Conservation (phyloP, 305 asterid genomes). For the Vinca major region DNA sequence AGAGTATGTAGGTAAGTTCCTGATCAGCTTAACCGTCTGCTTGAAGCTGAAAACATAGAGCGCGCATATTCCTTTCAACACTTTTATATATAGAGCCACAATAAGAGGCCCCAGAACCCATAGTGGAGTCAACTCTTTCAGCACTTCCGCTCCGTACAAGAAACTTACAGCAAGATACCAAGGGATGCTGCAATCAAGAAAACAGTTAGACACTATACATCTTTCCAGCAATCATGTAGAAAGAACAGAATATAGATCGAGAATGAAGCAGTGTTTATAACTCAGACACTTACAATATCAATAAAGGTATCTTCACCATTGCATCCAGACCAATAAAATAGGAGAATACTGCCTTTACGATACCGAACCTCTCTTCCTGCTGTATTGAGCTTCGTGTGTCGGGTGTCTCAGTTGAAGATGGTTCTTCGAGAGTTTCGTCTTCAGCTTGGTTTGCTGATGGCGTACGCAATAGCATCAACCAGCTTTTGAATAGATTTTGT, state of each 20-base stretch:
- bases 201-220: neutral
- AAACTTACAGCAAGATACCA: conserved; percentile 53
- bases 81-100: conserved; percentile 51
- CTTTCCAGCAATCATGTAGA: neutral
- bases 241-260: neutral
- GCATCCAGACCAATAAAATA: conserved; percentile 57
- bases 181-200: conserved; percentile 56
- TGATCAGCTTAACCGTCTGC: conserved; percentile 48
- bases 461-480: conserved; percentile 59
- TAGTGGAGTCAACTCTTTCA: conserved; percentile 70
- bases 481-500: conserved; percentile 60
- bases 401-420: conserved; percentile 32
- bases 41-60: conserved; percentile 59
- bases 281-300: conserved; percentile 54
- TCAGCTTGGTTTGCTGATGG: conserved; percentile 35
- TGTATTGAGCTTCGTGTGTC: conserved; percentile 27
- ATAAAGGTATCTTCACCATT: conserved; percentile 55
- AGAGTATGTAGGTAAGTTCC: conserved; percentile 44
- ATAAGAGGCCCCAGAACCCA: conserved; percentile 83
- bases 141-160: conserved; percentile 55
- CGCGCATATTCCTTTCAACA: conserved; percentile 40
- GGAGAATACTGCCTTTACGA: conserved; percentile 44
- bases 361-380: conserved; percentile 32
- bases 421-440: conserved; percentile 38
- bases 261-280: neutral